phyloP scores from a whole-genome alignment of 2,329 filamentous ascomycete species.

The Alternaria sp. region DNA sequence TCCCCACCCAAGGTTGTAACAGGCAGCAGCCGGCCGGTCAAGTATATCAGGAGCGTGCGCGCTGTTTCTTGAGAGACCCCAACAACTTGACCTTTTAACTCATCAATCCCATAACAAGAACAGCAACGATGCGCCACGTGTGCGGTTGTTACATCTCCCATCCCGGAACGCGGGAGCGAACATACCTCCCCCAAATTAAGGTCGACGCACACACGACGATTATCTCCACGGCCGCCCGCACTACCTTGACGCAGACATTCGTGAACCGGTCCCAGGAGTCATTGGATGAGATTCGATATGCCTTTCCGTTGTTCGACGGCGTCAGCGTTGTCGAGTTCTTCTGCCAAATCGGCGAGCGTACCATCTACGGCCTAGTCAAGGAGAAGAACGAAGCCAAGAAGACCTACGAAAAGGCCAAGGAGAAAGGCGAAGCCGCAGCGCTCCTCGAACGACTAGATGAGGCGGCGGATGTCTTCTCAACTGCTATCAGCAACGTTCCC shows the following conservation, averaged over 20 bases:
- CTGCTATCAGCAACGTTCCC: conserved; percentile 1
- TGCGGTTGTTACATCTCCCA: conserved; percentile 8
- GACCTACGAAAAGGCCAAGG: conserved; percentile 5
- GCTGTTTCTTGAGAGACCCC: not conserved
- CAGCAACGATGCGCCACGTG: not conserved
- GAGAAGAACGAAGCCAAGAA: conserved; percentile 7
- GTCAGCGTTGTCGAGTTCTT: conserved; percentile 11
- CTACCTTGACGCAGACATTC: conserved; percentile 2
- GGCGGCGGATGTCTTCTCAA: conserved; percentile 12
- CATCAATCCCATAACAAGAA: not conserved
- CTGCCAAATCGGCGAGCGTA: conserved; percentile 5
- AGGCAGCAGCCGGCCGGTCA: not conserved
- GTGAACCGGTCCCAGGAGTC: not conserved
- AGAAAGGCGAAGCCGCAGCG: conserved; percentile 4
- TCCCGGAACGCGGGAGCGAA: not conserved
- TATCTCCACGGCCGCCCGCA: conserved; percentile 4
- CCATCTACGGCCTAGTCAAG: conserved; percentile 9
- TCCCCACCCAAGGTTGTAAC: not conserved
- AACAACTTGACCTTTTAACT: not conserved
- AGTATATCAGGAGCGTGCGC: not conserved
- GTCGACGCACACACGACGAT: conserved; percentile 5
- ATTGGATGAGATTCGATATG: conserved; percentile 8
- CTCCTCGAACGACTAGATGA: conserved; percentile 5
- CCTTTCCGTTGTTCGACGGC: conserved; percentile 8
- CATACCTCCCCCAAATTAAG: conserved; percentile 4